These are phyloP conservation scores for Hsuehochloa calcarea DNA, from an alignment of 176 grass and related monocot species.

Conservation along the genomic window DNA sequence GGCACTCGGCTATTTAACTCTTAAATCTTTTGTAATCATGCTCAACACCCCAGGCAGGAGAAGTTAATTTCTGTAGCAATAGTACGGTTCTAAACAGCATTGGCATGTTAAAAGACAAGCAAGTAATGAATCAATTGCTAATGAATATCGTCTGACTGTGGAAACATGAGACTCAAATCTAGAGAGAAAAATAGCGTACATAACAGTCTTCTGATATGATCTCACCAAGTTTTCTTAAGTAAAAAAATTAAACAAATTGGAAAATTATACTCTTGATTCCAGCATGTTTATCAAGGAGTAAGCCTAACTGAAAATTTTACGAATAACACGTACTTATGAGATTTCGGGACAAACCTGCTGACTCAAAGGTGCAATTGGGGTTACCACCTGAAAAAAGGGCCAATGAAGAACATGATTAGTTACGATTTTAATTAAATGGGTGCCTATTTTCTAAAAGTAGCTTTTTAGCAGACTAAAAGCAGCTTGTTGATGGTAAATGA, in stretches of 20 bases:
- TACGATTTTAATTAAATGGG: conserved; percentile 3
- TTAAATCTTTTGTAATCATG: neutral
- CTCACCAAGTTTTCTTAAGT: neutral
- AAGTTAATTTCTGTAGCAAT: neutral
- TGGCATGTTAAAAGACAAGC: neutral
- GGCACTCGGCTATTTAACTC: neutral
- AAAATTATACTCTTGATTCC: neutral
- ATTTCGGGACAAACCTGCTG: conserved; percentile 77
- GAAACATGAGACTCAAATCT: neutral
- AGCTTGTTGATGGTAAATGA: neutral
- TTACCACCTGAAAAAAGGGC: conserved; percentile 77
- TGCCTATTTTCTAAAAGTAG: neutral
- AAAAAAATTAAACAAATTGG: neutral
- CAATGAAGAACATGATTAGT: conserved; percentile 18
- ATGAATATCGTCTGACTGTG: neutral
- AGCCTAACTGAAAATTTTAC: neutral
- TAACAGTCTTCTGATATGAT: neutral
- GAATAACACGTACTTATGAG: neutral
- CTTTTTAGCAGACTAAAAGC: neutral
- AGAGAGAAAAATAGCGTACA: neutral
- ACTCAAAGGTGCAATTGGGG: conserved; percentile 95
- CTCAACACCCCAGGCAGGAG: neutral
- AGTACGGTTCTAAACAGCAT: neutral
- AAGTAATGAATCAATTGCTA: neutral
- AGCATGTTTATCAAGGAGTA: neutral